Evolutionary conservation across 176 grass and related monocot genomes (phyloP).

Genomic region (Puya raimondii): DNA sequence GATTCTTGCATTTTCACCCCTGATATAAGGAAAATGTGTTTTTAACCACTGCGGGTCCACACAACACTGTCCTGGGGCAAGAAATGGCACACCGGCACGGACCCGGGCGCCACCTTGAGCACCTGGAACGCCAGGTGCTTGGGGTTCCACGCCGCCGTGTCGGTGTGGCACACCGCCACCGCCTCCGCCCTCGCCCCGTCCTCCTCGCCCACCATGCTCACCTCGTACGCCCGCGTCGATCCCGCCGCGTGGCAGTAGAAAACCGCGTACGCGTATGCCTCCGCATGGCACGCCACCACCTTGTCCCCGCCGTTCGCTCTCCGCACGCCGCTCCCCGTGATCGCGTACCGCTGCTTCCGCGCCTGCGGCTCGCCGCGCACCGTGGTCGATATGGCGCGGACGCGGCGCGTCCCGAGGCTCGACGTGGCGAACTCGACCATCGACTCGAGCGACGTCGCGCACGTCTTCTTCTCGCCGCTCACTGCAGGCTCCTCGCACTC

Average conservation of each 20-base stretch:
- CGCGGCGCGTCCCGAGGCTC: constrained; percentile 52
- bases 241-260: constrained; percentile 67
- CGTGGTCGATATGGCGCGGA: constrained; percentile 35
- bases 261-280: constrained; percentile 68
- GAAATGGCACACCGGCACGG: constrained; percentile 74
- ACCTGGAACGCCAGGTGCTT: constrained; percentile 73
- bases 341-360: constrained; percentile 46
- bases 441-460: constrained; percentile 82
- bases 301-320: constrained; percentile 5
- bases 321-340: constrained; percentile 29
- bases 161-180: constrained; percentile 64
- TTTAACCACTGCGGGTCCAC: constrained; percentile 50
- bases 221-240: constrained; percentile 52
- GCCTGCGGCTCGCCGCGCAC: constrained; percentile 26
- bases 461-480: constrained; percentile 58
- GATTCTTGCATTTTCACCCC: not conserved
- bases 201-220: constrained; percentile 49
- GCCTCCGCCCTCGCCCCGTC: constrained; percentile 55
- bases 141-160: constrained; percentile 72
- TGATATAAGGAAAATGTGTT: not conserved
- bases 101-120: constrained; percentile 70
- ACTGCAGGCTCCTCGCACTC: constrained; percentile 44
- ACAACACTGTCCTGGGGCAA: constrained; percentile 69
- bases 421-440: constrained; percentile 84
- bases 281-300: constrained; percentile 69